A percentile compares a stretch with the other conserved stretches of the same genome.
phyloP scores from a whole-genome alignment of 495 filamentous ascomycete species.

The Choiromyces venosus region DNA sequence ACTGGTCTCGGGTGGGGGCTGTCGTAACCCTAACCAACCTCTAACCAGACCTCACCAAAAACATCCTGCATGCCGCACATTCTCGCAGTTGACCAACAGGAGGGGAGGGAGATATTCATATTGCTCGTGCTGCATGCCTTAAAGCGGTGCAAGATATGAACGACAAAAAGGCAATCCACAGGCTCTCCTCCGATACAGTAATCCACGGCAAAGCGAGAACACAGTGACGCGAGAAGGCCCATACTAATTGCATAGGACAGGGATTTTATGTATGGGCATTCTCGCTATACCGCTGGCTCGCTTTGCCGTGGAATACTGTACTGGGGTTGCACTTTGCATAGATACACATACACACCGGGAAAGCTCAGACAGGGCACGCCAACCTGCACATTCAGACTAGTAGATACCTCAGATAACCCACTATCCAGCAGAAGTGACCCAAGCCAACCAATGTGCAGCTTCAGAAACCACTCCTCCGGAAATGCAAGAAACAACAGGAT shows the following conservation, averaged over 20 bases:
- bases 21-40: neutral
- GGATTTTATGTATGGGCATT: too few relatives aligned
- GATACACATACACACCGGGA: neutral
- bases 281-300: too few relatives aligned
- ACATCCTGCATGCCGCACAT: neutral
- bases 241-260: too few relatives aligned
- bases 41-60: neutral
- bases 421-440: neutral
- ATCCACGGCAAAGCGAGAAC: neutral
- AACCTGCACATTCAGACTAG: neutral
- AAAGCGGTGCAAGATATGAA: neutral
- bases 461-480: neutral
- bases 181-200: neutral
- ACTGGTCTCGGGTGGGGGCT: neutral
- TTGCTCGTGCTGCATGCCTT: neutral
- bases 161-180: neutral
- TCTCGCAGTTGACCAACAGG: neutral
- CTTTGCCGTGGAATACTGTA: too few relatives aligned
- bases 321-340: too few relatives aligned
- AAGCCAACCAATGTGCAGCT: neutral
- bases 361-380: neutral
- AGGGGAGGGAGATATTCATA: neutral
- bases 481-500: neutral
- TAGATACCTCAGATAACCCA: neutral
- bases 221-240: neutral